phyloP scores from a whole-genome alignment of 805 yeast genomes.

The Clavispora carvajalis region DNA sequence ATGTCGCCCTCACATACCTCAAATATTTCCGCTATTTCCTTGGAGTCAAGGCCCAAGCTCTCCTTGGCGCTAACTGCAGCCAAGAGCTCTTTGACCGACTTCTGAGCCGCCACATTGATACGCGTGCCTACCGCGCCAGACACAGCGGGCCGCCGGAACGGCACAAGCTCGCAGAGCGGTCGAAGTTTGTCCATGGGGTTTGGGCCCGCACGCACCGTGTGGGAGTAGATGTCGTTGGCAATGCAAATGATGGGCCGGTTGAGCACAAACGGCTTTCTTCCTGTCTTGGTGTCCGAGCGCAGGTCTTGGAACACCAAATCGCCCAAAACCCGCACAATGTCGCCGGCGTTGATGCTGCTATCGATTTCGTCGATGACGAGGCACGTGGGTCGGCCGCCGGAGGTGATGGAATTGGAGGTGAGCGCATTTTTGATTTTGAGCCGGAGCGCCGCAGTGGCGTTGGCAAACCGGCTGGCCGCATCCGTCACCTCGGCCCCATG shows the following conservation, averaged over 20 bases:
- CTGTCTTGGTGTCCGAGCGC: constrained; percentile 16
- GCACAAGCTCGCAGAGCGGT: constrained; percentile 65
- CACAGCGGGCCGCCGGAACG: constrained; percentile 56
- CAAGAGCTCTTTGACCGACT: constrained; percentile 35
- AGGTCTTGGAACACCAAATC: constrained; percentile 57
- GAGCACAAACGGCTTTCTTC: constrained; percentile 37
- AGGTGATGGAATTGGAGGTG: constrained; percentile 50
- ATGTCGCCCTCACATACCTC: constrained; percentile 75
- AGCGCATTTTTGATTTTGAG: constrained; percentile 49
- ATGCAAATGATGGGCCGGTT: constrained; percentile 86
- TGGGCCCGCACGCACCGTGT: constrained; percentile 20
- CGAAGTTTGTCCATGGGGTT: constrained; percentile 70
- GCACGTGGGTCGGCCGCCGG: constrained; percentile 69
- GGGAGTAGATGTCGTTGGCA: constrained; percentile 74
- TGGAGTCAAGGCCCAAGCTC: constrained; percentile 41
- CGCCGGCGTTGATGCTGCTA: constrained; percentile 30
- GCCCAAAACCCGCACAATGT: constrained; percentile 43
- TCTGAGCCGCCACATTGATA: constrained; percentile 20
- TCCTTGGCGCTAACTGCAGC: constrained; percentile 53
- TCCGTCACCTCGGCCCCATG: constrained; percentile 18
- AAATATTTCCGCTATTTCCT: constrained; percentile 58
- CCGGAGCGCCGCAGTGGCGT: constrained; percentile 27
- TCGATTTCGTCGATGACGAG: constrained; percentile 88
- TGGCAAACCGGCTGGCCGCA: constrained; percentile 15
- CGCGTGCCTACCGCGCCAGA: constrained; percentile 30